Base-by-base conservation (phyloP, 257 asterid species). In the Solanum bulbocastanum region DNA sequence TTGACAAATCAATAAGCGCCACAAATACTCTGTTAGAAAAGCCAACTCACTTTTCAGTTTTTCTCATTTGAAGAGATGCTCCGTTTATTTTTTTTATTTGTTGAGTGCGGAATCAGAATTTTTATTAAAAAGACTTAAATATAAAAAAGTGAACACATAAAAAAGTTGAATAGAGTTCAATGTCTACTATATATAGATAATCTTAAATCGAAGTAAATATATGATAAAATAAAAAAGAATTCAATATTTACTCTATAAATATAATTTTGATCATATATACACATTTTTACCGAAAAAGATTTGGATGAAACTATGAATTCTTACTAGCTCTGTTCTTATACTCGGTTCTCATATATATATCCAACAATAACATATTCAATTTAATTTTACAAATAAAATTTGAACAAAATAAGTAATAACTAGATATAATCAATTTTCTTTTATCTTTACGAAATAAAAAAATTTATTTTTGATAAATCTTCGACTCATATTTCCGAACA, bases 351-450 rank as follows among this genome's bases (percentile, higher is more conserved):
- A 52, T 16, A 5, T 49, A 16, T 52, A 52, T 0, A 10, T 23
- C 0, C 14, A 60, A 0, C 1, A 58, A 58, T 20, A 22, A 8
- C 12, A 8, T 58, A 58, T 0, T 58, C 0, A 58, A 8, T 62
- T 0, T 62, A 62, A 62, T 62, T 62, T 10, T 23, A 23, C 3
- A 62, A 23, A 62, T 62, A 62, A 0, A 0, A 0, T 62, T n/a
- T 62, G 0, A 0, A 52, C n/a, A 52, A 0, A 52, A 0, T 16
- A 49, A 49, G 1, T 49, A 49, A 49, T 52, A 49, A 49, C 8
- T 49, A 49, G 20, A 49, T 49, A 15, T 14, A 56, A 56, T 56
- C n/a, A 18, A 56, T 56, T 56, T 20, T 56, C 6, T 6, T 56
- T 56, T 18, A 6, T 20, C 12, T 8, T 22, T 58, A 23, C 0